These are phyloP conservation scores for Nicotiana tabacum DNA, from an alignment of 257 asterid species.

Conservation along the genomic window DNA sequence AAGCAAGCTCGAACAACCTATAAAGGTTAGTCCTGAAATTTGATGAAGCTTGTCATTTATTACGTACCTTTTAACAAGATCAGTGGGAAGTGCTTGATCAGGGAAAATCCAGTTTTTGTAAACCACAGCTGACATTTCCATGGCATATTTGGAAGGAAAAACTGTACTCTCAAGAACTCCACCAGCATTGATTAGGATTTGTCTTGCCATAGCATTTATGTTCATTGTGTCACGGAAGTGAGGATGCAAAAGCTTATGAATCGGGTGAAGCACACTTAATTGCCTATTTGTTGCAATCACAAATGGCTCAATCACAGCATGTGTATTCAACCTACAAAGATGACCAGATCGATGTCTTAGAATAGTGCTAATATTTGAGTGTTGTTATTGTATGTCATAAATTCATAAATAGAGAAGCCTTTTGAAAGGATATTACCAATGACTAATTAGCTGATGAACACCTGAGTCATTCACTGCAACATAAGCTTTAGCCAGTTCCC, in stretches of 20 bases:
- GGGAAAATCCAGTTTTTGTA: slow-evolving; percentile 29
- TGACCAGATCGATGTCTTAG: not conserved
- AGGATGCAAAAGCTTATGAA: slow-evolving; percentile 27
- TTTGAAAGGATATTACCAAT: slow-evolving; percentile 4
- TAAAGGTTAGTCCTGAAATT: not conserved
- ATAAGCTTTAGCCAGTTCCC: slow-evolving; percentile 26
- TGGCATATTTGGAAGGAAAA: slow-evolving; percentile 22
- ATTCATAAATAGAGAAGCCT: not conserved
- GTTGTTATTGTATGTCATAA: no score
- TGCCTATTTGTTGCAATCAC: slow-evolving; percentile 32
- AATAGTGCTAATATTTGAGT: not conserved
- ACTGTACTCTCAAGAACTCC: slow-evolving; percentile 19
- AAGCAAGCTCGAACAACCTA: no score
- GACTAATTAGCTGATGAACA: slow-evolving; percentile 22
- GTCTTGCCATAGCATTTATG: slow-evolving; percentile 28
- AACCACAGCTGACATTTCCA: slow-evolving; percentile 24
- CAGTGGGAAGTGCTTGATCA: slow-evolving; percentile 31
- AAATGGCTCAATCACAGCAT: slow-evolving; percentile 27
- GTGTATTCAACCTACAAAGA: slow-evolving; percentile 23
- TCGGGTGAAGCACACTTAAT: slow-evolving; percentile 26
- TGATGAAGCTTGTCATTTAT: not conserved
- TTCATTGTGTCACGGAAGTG: slow-evolving; percentile 32
- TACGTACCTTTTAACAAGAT: slow-evolving; percentile 28
- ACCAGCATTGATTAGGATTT: slow-evolving; percentile 20
- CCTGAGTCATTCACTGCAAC: slow-evolving; percentile 21